Evolutionary conservation across 2,329 filamentous ascomycete genomes (phyloP).

Genomic region (Penicillium sp.): DNA sequence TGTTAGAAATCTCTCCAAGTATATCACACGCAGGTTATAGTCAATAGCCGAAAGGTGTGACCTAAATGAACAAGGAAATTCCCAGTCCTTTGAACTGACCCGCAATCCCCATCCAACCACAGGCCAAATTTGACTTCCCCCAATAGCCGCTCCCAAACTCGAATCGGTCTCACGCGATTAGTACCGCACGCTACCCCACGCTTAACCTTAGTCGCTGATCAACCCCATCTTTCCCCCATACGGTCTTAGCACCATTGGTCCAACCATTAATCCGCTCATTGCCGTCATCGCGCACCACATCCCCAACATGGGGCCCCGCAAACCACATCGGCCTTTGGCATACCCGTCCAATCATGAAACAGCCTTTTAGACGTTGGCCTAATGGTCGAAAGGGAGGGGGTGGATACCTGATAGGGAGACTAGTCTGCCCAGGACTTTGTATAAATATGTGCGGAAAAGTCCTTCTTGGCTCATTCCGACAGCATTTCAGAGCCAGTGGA

Average conservation of each 20-base stretch:
- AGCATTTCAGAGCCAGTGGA: neutral
- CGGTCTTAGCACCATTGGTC: neutral
- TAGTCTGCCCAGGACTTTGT: neutral
- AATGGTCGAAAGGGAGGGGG: neutral
- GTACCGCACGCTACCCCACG: slow-evolving; percentile 8
- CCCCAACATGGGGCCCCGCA: slow-evolving; percentile 3
- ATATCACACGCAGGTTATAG: too few species aligned
- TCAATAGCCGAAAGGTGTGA: neutral
- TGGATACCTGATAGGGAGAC: neutral
- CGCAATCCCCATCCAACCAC: too few species aligned
- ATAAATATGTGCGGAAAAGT: neutral
- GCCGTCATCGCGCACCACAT: slow-evolving; percentile 9
- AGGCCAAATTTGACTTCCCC: neutral
- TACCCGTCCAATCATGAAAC: slow-evolving; percentile 4
- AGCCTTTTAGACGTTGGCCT: neutral
- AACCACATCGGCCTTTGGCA: slow-evolving; percentile 9
- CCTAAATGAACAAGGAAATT: neutral
- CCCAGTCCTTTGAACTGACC: neutral
- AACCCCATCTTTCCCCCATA: slow-evolving; percentile 5
- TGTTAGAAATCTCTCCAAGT: too few species aligned
- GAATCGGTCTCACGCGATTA: slow-evolving; percentile 9
- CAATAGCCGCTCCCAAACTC: neutral
- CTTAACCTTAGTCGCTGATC: slow-evolving; percentile 11
- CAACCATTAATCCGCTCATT: slow-evolving; percentile 6
- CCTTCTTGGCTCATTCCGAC: neutral